These are phyloP conservation scores for Castanea crenata DNA, from an alignment of 306 rosid species.

Conservation along the genomic window DNA sequence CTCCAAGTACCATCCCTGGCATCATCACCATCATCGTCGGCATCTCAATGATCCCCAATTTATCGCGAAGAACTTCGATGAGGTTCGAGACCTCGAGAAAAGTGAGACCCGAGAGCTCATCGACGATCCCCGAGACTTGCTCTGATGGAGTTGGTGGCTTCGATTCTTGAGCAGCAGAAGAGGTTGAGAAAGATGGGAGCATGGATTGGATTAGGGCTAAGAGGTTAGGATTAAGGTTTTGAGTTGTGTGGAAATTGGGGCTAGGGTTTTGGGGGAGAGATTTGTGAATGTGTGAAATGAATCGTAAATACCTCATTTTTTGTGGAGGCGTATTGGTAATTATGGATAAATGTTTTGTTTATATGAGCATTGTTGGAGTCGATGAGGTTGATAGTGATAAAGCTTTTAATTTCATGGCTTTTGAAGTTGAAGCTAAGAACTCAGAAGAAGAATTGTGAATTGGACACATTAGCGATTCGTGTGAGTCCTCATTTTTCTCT, in stretches of 20 bases:
- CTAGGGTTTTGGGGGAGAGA: constrained; percentile 34
- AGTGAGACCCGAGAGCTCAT: constrained; percentile 68
- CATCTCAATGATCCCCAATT: constrained; percentile 68
- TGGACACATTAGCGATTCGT: no score
- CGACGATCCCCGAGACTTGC: constrained; percentile 51
- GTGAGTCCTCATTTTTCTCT: no score
- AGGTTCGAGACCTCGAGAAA: constrained; percentile 70
- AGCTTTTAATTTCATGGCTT: no score
- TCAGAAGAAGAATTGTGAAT: no score
- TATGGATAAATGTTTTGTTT: no score
- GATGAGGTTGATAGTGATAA: no score
- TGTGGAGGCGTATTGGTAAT: no score
- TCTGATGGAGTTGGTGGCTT: constrained; percentile 35
- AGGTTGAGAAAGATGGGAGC: not conserved
- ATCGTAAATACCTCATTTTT: constrained; percentile 57
- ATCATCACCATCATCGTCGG: constrained; percentile 80
- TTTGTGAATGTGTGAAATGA: constrained; percentile 37
- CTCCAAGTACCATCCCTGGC: constrained; percentile 89
- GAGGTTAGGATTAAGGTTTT: not conserved
- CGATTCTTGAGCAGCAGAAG: constrained; percentile 37
- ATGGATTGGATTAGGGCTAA: constrained; percentile 1
- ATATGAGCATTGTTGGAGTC: no score
- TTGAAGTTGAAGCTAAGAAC: no score
- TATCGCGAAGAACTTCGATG: constrained; percentile 71
- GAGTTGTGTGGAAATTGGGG: constrained; percentile 17